phyloP scores from a whole-genome alignment of 2,329 filamentous ascomycete species.

The Chrysoporthe deuterocubensis region DNA sequence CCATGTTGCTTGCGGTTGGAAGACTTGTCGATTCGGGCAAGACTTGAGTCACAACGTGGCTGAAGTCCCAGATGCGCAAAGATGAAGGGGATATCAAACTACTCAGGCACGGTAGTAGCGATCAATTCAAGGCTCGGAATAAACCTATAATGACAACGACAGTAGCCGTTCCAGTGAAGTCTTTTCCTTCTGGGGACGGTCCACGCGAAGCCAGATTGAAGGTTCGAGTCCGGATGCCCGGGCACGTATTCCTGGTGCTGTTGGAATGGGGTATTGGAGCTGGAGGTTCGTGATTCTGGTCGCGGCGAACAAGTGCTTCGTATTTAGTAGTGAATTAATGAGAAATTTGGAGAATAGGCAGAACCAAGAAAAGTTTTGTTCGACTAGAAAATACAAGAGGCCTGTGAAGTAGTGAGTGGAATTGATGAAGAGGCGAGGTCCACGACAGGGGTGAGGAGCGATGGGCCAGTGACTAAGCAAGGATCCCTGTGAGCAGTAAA shows the following conservation, averaged over 20 bases:
- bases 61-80: no score
- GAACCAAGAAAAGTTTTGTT: neutral
- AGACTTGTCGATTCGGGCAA: neutral
- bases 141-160: no score
- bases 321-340: neutral
- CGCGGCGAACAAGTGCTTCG: neutral
- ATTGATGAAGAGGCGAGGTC: neutral
- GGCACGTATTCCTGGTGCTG: neutral
- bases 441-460: neutral
- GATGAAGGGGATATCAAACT: no score
- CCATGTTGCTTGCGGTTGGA: slow-evolving; percentile 11
- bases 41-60: neutral
- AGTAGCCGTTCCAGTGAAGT: no score
- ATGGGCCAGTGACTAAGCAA: neutral
- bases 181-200: no score
- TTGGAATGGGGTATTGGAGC: neutral
- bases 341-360: no score
- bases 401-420: neutral
- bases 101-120: no score
- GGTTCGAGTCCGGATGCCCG: no score
- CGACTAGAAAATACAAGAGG: neutral
- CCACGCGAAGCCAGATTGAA: no score
- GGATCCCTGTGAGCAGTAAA: neutral
- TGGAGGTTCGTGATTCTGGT: neutral
- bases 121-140: no score